Base-by-base conservation (phyloP, 352 stramenopile genomes). In the Phytophthora parvispora region DNA sequence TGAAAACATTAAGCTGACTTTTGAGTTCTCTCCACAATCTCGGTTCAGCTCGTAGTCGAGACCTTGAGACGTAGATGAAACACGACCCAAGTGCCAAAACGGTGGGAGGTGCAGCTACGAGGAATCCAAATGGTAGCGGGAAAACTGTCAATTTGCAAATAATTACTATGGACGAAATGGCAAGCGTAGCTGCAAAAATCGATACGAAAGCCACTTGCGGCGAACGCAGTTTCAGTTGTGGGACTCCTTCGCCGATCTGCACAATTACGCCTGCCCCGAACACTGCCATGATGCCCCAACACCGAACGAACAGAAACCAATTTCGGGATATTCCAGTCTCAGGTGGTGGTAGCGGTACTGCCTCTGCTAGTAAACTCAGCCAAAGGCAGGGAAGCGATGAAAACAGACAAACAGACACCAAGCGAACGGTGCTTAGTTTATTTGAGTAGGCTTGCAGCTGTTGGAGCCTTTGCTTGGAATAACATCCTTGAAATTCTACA, bases 401-500 rank as follows among this genome's bases (percentile, higher is more conserved):
- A 9, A 16, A 9, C 6, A 38, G 32, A 13, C 32, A 38, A 38
- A 38, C 4, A 13, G 32, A 9, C 32, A 38, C 8, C 32, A 38
- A 38, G 10, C 32, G 32, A 38, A 13, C 32, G 32, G 16, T 13
- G 6, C 32, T 38, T 13, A 38, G 32, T 9, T 38, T 13, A 16
- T 38, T 38, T 13, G 32, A 16, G 32, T 38, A 38, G 32, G 32
- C 3, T 13, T 38, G 32, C 6, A 38, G 32, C 9, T 38, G 32
- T 13, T 13, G 32, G 10, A 80, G 48, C 13, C 70, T 54, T 6
- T 62, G 36, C 6, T 56, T 25, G 7, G 70, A 82, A 52, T 79
- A 82, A 6, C 51, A 57, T 13, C 74, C 74, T n/a, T 74, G 70
- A 5, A 77, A 57, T 38, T 79, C 67, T 4, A 73, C 67, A 52